Base-by-base conservation (phyloP, 2,329 filamentous ascomycete species). In the Ramularia endophylla region DNA sequence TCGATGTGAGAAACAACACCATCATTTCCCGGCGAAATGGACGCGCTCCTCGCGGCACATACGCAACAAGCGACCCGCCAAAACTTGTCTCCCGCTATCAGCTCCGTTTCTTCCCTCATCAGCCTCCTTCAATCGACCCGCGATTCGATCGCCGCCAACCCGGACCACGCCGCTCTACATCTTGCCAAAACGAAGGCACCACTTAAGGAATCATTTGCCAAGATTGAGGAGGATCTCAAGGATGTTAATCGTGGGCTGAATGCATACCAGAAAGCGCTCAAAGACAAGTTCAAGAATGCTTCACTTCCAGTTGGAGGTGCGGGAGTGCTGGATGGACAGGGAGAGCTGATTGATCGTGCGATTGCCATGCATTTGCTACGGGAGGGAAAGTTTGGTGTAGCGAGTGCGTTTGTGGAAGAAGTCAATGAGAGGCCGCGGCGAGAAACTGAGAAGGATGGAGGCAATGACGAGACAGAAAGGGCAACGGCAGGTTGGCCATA, bases 311-410 rank as follows among this genome's bases (percentile, higher is more conserved):
- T 82, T 11, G 84, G 80, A 57, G 85, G 89, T 43, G 81, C 87
- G 8, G 87, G 94, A 64, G 83, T 81, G 25, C 80, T 95, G 63
- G 81, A 79, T 1, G 77, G 81, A 15, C 81, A 94, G 51, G 76
- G 84, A 3, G 72, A 75, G 12, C 73, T 95, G 9, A 87, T 97
- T 60, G 94, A 95, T 66, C 80, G 89, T 42, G 90, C 92, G 5
- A 94, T 98, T 54, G 86, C 86, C 8, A 95, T 97, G 88, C 92
- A 98, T 60, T 76, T 98, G 16, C 75, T 98, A 28, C 85, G 92
- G 29, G 90, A 97, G 67, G 92, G 92, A 36, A 85, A 95, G 60
- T 98, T 98, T 64, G 75, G 74, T 16, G 89, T 95, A 2, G 90
- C 90, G 9, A 80, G 82, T 12, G 87, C 82, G 1, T 95, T 98